Evolutionary conservation across 2,329 filamentous ascomycete species (phyloP).

Genomic region (Fusarium nurragi): DNA sequence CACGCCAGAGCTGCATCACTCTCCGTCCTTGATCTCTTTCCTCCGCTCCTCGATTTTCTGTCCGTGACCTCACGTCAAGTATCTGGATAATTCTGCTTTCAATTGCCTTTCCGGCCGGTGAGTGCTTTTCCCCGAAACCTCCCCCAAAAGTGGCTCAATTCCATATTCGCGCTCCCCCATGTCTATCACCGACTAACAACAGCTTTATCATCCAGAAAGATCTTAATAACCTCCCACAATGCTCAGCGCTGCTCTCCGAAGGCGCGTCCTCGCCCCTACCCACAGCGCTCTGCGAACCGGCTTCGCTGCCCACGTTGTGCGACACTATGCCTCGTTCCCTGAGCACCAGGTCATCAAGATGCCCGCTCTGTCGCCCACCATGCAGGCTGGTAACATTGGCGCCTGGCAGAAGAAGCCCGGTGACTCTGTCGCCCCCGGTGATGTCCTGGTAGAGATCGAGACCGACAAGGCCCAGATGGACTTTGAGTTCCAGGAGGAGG

Average conservation of each 20-base stretch:
- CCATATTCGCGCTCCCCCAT: slow-evolving; percentile 35
- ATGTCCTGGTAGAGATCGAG: slow-evolving; percentile 97
- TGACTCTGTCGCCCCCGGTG: slow-evolving; percentile 86
- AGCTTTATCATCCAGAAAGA: slow-evolving; percentile 40
- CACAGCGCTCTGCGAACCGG: slow-evolving; percentile 61
- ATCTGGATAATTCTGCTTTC: slow-evolving; percentile 36
- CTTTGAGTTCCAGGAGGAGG: slow-evolving; percentile 99
- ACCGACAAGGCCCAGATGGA: slow-evolving; percentile 99
- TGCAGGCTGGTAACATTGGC: slow-evolving; percentile 96
- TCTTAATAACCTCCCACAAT: slow-evolving; percentile 54
- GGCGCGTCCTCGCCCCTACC: slow-evolving; percentile 65
- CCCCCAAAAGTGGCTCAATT: slow-evolving; percentile 25
- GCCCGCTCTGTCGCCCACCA: slow-evolving; percentile 97
- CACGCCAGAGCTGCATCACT: slow-evolving; percentile 43
- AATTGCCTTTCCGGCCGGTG: slow-evolving; percentile 41
- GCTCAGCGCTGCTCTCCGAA: slow-evolving; percentile 71
- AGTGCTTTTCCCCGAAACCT: slow-evolving; percentile 25
- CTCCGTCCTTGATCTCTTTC: slow-evolving; percentile 35
- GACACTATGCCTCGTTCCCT: slow-evolving; percentile 85
- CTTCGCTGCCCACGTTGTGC: slow-evolving; percentile 64
- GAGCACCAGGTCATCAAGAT: slow-evolving; percentile 96
- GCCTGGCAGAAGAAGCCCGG: slow-evolving; percentile 98
- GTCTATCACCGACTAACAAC: slow-evolving; percentile 36
- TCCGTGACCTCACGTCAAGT: slow-evolving; percentile 33
- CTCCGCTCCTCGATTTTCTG: slow-evolving; percentile 24